Conservation (phyloP, 2,329 filamentous ascomycete species). For the Colletotrichum echinochloae region DNA sequence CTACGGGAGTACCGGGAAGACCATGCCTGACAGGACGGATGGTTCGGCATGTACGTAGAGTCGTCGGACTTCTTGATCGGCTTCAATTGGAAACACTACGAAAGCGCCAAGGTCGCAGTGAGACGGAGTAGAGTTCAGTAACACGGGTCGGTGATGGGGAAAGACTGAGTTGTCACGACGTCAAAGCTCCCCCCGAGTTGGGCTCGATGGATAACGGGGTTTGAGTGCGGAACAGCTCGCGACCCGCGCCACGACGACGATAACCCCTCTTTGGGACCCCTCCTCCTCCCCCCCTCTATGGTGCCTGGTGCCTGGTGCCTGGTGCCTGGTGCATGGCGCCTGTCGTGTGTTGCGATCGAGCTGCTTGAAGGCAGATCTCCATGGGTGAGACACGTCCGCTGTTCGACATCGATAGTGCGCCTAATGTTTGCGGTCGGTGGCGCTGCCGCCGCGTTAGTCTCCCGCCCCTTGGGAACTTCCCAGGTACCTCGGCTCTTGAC, state of each 20-base stretch:
- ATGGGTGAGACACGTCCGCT: not conserved
- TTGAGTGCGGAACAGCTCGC: not conserved
- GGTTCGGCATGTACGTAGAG: too few species aligned
- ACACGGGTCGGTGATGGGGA: not conserved
- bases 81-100: not conserved
- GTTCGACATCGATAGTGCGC: not conserved
- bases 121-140: not conserved
- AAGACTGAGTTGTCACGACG: not conserved
- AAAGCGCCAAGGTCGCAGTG: not conserved
- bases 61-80: not conserved
- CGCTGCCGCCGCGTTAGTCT: not conserved
- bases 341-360: not conserved
- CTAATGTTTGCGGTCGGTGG: not conserved
- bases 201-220: not conserved
- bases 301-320: not conserved
- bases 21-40: conserved; percentile 6
- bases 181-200: not conserved
- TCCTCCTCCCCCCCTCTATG: too few species aligned
- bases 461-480: too few species aligned
- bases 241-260: not conserved
- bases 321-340: not conserved
- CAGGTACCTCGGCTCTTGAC: not conserved
- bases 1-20: conserved; percentile 20
- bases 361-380: not conserved
- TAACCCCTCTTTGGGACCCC: not conserved